These are phyloP conservation scores for Dujonia santamariae DNA, from an alignment of 1,139 yeast species.

Conservation along the genomic window DNA sequence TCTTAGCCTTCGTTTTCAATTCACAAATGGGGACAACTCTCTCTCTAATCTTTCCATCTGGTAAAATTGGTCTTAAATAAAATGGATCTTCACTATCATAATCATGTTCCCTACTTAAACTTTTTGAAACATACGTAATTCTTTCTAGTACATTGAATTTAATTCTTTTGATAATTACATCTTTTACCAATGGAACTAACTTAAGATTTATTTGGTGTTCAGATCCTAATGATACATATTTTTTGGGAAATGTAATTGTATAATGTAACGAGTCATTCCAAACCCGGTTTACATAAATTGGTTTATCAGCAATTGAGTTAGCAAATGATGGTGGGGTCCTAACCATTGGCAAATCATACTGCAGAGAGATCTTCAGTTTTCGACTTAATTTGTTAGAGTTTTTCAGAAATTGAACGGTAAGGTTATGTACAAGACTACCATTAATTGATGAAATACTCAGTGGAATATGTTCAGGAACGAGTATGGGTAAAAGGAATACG, in stretches of 20 bases:
- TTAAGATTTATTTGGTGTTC: slow-evolving; percentile 62
- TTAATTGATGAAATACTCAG: slow-evolving; percentile 62
- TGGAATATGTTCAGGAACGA: slow-evolving; percentile 69
- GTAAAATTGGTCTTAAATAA: slow-evolving; percentile 17
- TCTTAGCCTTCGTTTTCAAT: slow-evolving; percentile 51
- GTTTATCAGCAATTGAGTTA: slow-evolving; percentile 70
- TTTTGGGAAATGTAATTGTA: slow-evolving; percentile 72
- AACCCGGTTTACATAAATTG: slow-evolving; percentile 74
- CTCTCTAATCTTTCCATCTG: slow-evolving; percentile 41
- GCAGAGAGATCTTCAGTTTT: slow-evolving; percentile 25
- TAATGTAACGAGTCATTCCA: slow-evolving; percentile 83
- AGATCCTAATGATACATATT: slow-evolving; percentile 70
- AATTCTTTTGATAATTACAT: slow-evolving; percentile 66
- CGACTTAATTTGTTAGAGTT: slow-evolving; percentile 37
- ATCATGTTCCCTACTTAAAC: slow-evolving; percentile 53
- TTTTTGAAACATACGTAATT: slow-evolving; percentile 62
- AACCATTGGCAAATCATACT: slow-evolving; percentile 51
- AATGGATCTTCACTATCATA: slow-evolving; percentile 50
- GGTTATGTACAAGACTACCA: slow-evolving; percentile 41
- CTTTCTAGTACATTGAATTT: slow-evolving; percentile 72
- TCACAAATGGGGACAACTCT: slow-evolving; percentile 59
- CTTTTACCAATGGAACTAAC: slow-evolving; percentile 68
- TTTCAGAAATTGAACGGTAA: slow-evolving; percentile 29
- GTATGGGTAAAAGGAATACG: slow-evolving; percentile 69
- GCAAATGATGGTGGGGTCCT: slow-evolving; percentile 83